Evolutionary conservation across 73 alveolate genomes (phyloP).

Genomic region (Urostyla sp.): DNA sequence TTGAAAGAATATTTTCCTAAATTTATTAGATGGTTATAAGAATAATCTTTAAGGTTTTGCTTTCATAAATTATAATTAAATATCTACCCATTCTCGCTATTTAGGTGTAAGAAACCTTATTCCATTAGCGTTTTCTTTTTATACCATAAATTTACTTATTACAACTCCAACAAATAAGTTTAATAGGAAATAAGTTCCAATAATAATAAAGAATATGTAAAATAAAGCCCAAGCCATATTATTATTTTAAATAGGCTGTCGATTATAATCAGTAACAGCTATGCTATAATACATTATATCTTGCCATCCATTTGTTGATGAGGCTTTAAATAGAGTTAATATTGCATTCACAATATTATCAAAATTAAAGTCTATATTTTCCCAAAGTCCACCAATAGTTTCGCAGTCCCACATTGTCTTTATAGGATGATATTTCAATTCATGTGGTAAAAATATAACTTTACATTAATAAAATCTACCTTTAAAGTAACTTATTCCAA

Average conservation of each 20-base stretch:
- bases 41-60: slow-evolving; percentile 45
- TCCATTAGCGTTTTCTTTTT: slow-evolving; percentile 60
- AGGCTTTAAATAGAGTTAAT: slow-evolving; percentile 59
- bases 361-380: slow-evolving; percentile 43
- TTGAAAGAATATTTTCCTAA: slow-evolving; percentile 23
- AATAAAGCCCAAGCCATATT: slow-evolving; percentile 60
- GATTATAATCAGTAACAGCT: slow-evolving; percentile 50
- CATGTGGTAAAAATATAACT: background rate
- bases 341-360: slow-evolving; percentile 70
- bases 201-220: slow-evolving; percentile 68
- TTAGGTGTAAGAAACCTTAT: slow-evolving; percentile 47
- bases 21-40: background rate
- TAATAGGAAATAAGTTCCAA: slow-evolving; percentile 65
- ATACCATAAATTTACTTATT: slow-evolving; percentile 60
- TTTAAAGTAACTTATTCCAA: slow-evolving; percentile 74
- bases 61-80: slow-evolving; percentile 34
- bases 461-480: slow-evolving; percentile 60
- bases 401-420: slow-evolving; percentile 60
- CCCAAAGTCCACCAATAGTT: slow-evolving; percentile 69
- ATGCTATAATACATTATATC: slow-evolving; percentile 69
- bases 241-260: slow-evolving; percentile 40
- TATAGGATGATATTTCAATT: background rate
- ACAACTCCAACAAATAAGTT: slow-evolving; percentile 79
- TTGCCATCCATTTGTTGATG: slow-evolving; percentile 74
- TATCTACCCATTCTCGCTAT: slow-evolving; percentile 67